Conservation (phyloP, 2,329 filamentous ascomycete species). For the Fusarium solani-melongenae region DNA sequence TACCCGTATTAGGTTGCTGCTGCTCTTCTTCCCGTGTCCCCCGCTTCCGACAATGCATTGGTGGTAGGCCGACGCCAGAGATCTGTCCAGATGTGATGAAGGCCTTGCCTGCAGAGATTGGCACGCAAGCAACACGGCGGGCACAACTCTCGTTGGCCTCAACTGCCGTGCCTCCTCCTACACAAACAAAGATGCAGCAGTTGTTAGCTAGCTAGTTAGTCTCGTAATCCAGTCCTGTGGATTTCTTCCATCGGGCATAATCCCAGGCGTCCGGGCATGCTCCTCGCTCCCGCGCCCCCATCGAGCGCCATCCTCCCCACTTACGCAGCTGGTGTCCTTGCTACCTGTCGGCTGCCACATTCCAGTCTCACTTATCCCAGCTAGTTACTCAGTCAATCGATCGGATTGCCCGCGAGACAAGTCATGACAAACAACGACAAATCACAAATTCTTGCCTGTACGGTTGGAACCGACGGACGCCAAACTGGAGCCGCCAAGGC, state of each 20-base stretch:
- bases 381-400: conserved; percentile 9
- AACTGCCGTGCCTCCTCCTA: not conserved
- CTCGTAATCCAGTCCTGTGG: not conserved
- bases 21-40: conserved; percentile 2
- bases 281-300: conserved; percentile 3
- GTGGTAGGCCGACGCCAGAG: not conserved
- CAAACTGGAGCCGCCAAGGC: not conserved
- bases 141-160: not conserved
- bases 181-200: not conserved
- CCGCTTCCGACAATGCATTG: not conserved
- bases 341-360: conserved; percentile 11
- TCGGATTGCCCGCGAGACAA: conserved; percentile 2
- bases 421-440: not conserved
- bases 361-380: not conserved
- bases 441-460: not conserved
- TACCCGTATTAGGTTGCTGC: not conserved
- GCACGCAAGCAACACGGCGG: not conserved
- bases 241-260: not conserved
- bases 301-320: not conserved
- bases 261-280: not conserved
- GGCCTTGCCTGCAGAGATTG: not conserved
- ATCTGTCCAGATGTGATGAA: not conserved
- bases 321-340: not conserved
- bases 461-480: not conserved
- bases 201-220: not conserved